Percentiles rank a stretch among this genome's conserved stretches.
phyloP scores from a whole-genome alignment of 1,139 yeast species.

The Geotrichum fermentans region DNA sequence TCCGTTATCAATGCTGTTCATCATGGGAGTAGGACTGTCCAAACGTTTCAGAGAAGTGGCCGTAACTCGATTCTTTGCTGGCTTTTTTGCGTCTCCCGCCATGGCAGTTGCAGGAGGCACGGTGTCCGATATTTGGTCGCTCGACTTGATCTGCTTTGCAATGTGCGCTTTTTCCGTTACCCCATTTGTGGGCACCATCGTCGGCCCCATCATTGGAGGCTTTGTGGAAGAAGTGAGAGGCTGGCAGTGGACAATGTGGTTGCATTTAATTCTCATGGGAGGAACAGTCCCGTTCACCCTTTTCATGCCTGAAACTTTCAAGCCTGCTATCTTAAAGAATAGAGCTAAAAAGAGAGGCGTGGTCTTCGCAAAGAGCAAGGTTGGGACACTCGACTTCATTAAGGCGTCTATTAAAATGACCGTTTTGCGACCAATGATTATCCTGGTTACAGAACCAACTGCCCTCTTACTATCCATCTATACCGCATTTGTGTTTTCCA shows the following conservation, averaged over 20 bases:
- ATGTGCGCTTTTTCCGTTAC: slow-evolving; percentile 69
- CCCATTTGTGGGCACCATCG: slow-evolving; percentile 75
- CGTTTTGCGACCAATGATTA: slow-evolving; percentile 15
- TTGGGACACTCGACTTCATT: slow-evolving; percentile 34
- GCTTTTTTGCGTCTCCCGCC: slow-evolving; percentile 76
- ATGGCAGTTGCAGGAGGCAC: slow-evolving; percentile 84
- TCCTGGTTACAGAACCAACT: slow-evolving; percentile 17
- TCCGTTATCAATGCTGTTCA: slow-evolving; percentile 51
- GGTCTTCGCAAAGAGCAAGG: slow-evolving; percentile 40
- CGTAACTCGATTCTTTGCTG: slow-evolving; percentile 70
- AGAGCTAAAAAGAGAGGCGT: slow-evolving; percentile 59
- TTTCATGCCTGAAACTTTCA: slow-evolving; percentile 62
- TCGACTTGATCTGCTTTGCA: slow-evolving; percentile 61
- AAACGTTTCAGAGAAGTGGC: slow-evolving; percentile 45
- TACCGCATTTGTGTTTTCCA: slow-evolving; percentile 18
- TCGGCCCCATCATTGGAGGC: slow-evolving; percentile 80
- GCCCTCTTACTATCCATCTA: slow-evolving; percentile 23
- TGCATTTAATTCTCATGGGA: slow-evolving; percentile 67
- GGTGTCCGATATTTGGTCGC: slow-evolving; percentile 64
- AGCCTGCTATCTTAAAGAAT: slow-evolving; percentile 50
- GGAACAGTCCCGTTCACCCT: slow-evolving; percentile 51
- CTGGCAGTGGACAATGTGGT: slow-evolving; percentile 81
- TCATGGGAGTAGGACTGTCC: slow-evolving; percentile 50
- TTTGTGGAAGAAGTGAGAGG: slow-evolving; percentile 62
- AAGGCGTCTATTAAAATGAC: slow-evolving; percentile 40